These are phyloP conservation scores for Asterochloris erici DNA, from an alignment of 139 green algal species.

Conservation along the genomic window DNA sequence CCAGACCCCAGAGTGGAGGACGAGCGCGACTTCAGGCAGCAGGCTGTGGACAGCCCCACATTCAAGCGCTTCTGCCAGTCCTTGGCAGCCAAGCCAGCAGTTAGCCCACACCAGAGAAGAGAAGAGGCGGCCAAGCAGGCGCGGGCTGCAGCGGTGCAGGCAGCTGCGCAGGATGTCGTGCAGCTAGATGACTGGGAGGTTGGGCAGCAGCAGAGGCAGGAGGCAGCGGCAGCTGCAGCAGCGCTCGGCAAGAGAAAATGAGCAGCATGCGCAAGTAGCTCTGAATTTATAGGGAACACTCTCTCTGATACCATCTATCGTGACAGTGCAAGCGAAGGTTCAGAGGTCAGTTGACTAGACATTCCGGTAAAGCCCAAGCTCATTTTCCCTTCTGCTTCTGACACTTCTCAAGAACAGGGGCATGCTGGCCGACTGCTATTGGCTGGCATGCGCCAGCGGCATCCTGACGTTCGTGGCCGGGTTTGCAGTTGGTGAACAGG, in stretches of 20 bases:
- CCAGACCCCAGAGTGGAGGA: conserved; percentile 7
- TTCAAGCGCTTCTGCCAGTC: conserved; percentile 8
- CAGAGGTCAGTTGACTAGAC: too few species aligned
- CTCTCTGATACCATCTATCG: too few species aligned
- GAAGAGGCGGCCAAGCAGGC: conserved; percentile 6
- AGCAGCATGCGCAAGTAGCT: too few species aligned
- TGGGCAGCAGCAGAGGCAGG: not conserved
- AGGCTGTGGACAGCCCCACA: conserved; percentile 4
- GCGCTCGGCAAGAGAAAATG: conserved; percentile 10
- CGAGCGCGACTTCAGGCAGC: conserved; percentile 8
- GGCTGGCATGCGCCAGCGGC: too few species aligned
- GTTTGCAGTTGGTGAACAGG: too few species aligned
- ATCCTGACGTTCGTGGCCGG: too few species aligned
- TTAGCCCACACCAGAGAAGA: not conserved
- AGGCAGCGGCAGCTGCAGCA: not conserved
- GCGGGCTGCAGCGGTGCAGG: not conserved
- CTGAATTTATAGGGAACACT: too few species aligned
- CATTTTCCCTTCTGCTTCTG: too few species aligned
- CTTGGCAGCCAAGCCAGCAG: not conserved
- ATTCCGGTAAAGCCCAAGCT: too few species aligned
- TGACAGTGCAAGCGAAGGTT: too few species aligned
- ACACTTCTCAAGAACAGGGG: too few species aligned
- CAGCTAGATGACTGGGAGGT: conserved; percentile 7
- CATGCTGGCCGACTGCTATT: too few species aligned
- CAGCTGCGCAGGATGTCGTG: conserved; percentile 2